These are phyloP conservation scores for Lavandula angustifolia DNA, from an alignment of 257 asterid genomes.

Conservation along the genomic window DNA sequence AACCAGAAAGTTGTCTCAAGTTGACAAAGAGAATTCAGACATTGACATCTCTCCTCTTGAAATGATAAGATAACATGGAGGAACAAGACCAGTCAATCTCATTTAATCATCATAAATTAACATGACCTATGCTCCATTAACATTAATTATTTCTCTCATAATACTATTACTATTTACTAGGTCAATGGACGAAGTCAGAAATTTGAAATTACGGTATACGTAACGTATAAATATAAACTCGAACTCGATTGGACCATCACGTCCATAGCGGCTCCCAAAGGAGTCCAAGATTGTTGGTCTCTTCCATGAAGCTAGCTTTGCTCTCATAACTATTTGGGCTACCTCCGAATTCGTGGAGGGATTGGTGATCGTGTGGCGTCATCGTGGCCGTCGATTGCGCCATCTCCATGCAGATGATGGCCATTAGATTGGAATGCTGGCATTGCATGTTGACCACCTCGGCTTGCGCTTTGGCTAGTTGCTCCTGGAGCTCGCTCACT, in stretches of 20 bases:
- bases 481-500: conserved; percentile 67
- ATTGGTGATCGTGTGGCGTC: conserved; percentile 34
- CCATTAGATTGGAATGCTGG: conserved; percentile 70
- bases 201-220: not conserved
- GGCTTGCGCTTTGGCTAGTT: conserved; percentile 69
- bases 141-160: conserved; percentile 21
- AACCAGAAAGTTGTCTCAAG: conserved; percentile 34
- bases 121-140: conserved; percentile 8
- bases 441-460: conserved; percentile 65
- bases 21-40: conserved; percentile 26
- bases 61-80: conserved; percentile 38
- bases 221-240: too few relatives aligned
- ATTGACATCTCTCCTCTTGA: conserved; percentile 33
- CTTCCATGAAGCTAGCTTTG: conserved; percentile 47
- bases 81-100: conserved; percentile 43
- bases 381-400: conserved; percentile 34
- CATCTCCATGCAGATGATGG: conserved; percentile 62
- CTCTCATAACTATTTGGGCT: conserved; percentile 34
- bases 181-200: conserved; percentile 9
- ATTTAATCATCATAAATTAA: conserved; percentile 29
- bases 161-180: conserved; percentile 5
- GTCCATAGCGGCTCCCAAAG: conserved; percentile 55
- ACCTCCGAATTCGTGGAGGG: conserved; percentile 33
- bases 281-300: conserved; percentile 41
- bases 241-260: conserved; percentile 12